These are phyloP conservation scores for Somion occarium DNA, from an alignment of 1,284 basidiomycete genomes.

Conservation along the genomic window DNA sequence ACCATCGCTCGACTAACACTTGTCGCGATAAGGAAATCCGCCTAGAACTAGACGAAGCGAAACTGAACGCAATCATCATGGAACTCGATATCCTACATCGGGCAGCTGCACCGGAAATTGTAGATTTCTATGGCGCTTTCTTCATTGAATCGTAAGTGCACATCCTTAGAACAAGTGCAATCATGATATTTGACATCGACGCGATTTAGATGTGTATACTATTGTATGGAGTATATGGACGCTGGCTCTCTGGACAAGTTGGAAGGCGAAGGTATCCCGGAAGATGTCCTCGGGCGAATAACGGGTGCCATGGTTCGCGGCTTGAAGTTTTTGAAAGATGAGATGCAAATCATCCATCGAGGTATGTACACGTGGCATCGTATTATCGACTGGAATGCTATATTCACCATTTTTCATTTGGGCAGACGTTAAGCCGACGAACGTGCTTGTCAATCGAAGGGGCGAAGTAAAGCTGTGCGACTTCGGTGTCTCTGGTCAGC, in stretches of 20 bases:
- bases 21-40: slow-evolving; percentile 79
- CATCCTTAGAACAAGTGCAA: no score
- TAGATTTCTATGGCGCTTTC: slow-evolving; percentile 99
- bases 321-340: slow-evolving; percentile 93
- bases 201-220: slow-evolving; percentile 59
- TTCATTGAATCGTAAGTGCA: slow-evolving; percentile 90
- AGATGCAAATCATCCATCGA: slow-evolving; percentile 95
- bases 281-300: slow-evolving; percentile 83
- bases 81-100: slow-evolving; percentile 97
- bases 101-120: slow-evolving; percentile 86
- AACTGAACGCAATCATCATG: slow-evolving; percentile 96
- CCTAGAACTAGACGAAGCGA: slow-evolving; percentile 92
- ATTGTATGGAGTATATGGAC: slow-evolving; percentile 99
- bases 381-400: neutral
- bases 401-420: neutral
- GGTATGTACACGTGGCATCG: slow-evolving; percentile 39
- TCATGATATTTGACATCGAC: neutral
- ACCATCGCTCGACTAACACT: neutral
- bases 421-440: slow-evolving; percentile 94
- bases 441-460: slow-evolving; percentile 86
- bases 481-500: slow-evolving; percentile 96
- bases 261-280: slow-evolving; percentile 67
- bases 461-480: slow-evolving; percentile 96
- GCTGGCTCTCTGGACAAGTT: slow-evolving; percentile 91
- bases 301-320: slow-evolving; percentile 85